Conservation (phyloP, 2,329 filamentous ascomycete species). For the Alternaria angustiovoidea region DNA sequence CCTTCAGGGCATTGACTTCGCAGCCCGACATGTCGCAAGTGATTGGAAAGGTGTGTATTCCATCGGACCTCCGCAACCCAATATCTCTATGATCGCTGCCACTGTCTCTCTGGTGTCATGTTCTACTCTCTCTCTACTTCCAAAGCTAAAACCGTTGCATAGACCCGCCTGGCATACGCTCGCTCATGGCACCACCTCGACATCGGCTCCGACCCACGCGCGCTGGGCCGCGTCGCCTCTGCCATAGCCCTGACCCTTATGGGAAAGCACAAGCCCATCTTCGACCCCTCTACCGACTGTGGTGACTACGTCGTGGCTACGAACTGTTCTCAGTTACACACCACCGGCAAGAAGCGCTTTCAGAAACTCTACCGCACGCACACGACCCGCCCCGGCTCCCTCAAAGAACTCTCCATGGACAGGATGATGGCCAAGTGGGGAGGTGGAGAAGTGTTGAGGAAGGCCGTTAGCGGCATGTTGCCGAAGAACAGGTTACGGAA, state of each 20-base stretch:
- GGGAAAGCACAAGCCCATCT: conserved; percentile 99
- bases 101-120: not conserved
- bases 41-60: conserved; percentile 71
- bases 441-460: conserved; percentile 86
- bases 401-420: conserved; percentile 93
- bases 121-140: not conserved
- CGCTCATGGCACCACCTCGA: conserved; percentile 94
- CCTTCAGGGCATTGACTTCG: conserved; percentile 33
- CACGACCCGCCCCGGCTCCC: conserved; percentile 85
- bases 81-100: not conserved
- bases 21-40: conserved; percentile 75
- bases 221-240: conserved; percentile 88
- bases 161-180: conserved; percentile 97
- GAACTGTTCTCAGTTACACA: conserved; percentile 84
- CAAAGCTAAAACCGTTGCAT: conserved; percentile 17
- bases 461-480: conserved; percentile 95
- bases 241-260: conserved; percentile 88
- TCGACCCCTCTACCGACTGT: conserved; percentile 96
- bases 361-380: conserved; percentile 98
- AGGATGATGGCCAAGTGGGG: conserved; percentile 93
- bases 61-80: conserved; percentile 32
- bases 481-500: conserved; percentile 95
- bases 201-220: conserved; percentile 71
- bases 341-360: conserved; percentile 88
- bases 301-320: conserved; percentile 98